Base-by-base conservation (phyloP, 805 yeast genomes). In the Kazachstania taianensis region DNA sequence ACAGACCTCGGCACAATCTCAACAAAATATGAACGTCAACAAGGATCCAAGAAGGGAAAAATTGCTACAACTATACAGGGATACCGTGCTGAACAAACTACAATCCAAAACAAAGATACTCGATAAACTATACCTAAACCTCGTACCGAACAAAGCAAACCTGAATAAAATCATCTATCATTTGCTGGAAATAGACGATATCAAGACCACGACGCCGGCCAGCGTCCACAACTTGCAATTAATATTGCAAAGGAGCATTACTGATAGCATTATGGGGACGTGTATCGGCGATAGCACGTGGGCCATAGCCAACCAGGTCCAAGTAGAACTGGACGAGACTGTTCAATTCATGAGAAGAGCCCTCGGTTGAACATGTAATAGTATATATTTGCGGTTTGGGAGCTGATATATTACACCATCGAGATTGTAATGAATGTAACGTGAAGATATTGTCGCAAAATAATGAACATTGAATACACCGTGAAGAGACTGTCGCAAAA, bases 291-390 rank as follows among this genome's bases (percentile, higher is more conserved):
- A 44, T 19, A 34, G 25, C 4, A 45, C 45, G 2, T 55, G 59
- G 57, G 38, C 33, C 20, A 43, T 43, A 10, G 57, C 55, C 5
- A 30, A 45, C 20, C 56, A 52, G 29, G 46, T 51, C 12, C 62
- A 57, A 36, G 16, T 39, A 3, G 60, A 57, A 37, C 38, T 57
- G 15, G 59, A 55, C 29, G 60, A 55, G 33, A 57, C 59, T 2
- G 59, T 57, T 1, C 57, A 53, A 34, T 57, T 57, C 42, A 57
- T 57, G 53, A 45, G 61, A 36, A 43, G 60, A 29, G 61, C 60
- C 23, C 34, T 57, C 13, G 59, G 53, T 27, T 53, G 41, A 26
- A 8, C n/a, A n/a, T n/a, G n/a, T n/a, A n/a, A n/a, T n/a, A n/a
- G n/a, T n/a, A n/a, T n/a, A n/a, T n/a, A n/a, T n/a, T n/a, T n/a